phyloP scores from a whole-genome alignment of 768 basidiomycete genomes.

The Exsudoporus frostii region DNA sequence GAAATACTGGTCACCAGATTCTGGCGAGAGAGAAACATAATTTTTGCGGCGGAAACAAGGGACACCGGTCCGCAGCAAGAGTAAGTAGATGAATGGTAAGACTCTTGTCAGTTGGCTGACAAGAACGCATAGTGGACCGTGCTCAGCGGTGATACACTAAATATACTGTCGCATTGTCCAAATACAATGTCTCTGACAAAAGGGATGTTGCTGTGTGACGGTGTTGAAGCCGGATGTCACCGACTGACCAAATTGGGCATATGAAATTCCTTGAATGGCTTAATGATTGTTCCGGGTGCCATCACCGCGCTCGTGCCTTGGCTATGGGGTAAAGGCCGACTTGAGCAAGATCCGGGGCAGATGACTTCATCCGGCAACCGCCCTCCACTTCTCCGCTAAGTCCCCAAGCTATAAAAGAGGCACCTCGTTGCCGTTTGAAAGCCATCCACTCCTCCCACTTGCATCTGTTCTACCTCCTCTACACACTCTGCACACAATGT shows the following conservation, averaged over 20 bases:
- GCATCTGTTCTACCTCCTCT: not conserved
- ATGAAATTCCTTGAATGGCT: not conserved
- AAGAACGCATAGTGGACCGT: too few relatives aligned
- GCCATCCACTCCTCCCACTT: not conserved
- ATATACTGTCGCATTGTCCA: not conserved
- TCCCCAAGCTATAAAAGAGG: not conserved
- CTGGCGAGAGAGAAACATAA: not conserved
- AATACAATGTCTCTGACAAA: not conserved
- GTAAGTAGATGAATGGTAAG: not conserved
- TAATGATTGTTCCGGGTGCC: not conserved
- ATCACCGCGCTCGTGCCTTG: slow-evolving; percentile 1
- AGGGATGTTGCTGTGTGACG: not conserved
- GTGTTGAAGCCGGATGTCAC: not conserved
- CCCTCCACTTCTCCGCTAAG: too few relatives aligned
- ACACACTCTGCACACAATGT: slow-evolving; percentile 8
- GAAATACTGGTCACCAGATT: not conserved
- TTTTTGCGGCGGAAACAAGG: not conserved
- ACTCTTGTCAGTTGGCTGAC: not conserved
- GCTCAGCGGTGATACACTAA: not conserved
- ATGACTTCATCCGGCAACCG: too few relatives aligned
- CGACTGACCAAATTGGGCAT: not conserved
- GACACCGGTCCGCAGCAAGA: not conserved
- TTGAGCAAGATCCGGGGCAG: too few relatives aligned
- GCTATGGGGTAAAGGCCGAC: too few relatives aligned
- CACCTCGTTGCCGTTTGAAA: not conserved